Evolutionary conservation across 108 stramenopile species (phyloP), one percentile per base, ranked within the genome.

Genomic region (Nitzschia putrida): DNA sequence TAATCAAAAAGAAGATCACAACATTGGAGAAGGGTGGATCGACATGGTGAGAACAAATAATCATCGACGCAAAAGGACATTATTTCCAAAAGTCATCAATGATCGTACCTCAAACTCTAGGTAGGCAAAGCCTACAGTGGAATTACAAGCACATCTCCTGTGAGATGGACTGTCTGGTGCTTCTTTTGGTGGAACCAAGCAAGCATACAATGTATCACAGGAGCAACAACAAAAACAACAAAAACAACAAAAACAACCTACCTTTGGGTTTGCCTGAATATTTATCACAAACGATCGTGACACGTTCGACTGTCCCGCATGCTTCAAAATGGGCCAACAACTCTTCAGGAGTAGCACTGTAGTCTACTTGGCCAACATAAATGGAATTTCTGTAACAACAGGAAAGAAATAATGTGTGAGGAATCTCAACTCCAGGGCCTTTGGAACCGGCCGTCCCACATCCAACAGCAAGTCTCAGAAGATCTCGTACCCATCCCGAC

Each of bases 321-420:
- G 86, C 85, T 71, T 92, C 85, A 82, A 99, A 99, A 76, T 98
- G 97, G 3, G 88, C 72, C 57, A 96, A 83, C 38, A 99, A 71
- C 64, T 99, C 97, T 72, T 97, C 97, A 1, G 97, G 95, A 7
- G 95, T 97, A 6, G 96, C 81, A 13, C 92, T 85, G 83, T 99
- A 98, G 66, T 98, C 96, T 23, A 99, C 96, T 74, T 99, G 97
- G 7, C 98, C 98, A 8, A 99, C 98, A 80, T 97, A 98, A 64
- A 96, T 83, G 7, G 88, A 88, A 53, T 61, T 53, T 24, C 70
- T 86, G 67, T 71, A 80, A 3, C 1, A 13, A 25, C 10, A 64
- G 18, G 29, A 37, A 29, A 54, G 26, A 59, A 21, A 14, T 7
- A 13, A 14, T 25, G 5, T 2, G 43, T 40, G 39, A 25, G 44